Percentiles rank a stretch among this genome's conserved stretches.
Evolutionary conservation across 1,284 basidiomycete species (phyloP).

Genomic region (Lignosus rhinocerotis): DNA sequence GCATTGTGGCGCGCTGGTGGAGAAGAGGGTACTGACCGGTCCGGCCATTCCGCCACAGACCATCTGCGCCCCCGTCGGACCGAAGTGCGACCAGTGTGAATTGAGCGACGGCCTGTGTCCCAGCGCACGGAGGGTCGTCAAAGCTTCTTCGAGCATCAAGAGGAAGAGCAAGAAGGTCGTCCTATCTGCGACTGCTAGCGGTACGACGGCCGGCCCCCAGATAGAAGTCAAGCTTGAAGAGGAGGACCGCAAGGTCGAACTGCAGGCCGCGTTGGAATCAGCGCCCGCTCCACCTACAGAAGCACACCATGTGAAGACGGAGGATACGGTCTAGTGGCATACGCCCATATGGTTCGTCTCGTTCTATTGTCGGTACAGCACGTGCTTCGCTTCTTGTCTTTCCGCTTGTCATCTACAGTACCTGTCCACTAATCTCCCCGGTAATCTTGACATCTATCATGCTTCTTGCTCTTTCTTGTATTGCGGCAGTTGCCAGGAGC

Average conservation of each 20-base stretch:
- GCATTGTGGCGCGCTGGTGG: background rate
- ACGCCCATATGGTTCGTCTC: background rate
- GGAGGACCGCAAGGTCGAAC: slow-evolving; percentile 17
- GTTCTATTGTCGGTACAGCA: background rate
- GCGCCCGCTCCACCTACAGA: background rate
- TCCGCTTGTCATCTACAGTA: background rate
- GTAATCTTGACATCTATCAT: slow-evolving; percentile 1
- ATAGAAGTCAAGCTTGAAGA: slow-evolving; percentile 41
- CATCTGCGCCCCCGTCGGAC: slow-evolving; percentile 82
- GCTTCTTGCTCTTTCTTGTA: background rate
- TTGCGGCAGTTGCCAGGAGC: background rate
- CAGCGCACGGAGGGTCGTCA: slow-evolving; percentile 45
- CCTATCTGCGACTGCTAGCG: background rate
- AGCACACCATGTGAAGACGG: slow-evolving; percentile 8
- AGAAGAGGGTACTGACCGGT: background rate
- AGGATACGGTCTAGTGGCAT: slow-evolving; percentile 1
- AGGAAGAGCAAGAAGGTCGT: slow-evolving; percentile 15
- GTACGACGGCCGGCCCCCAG: slow-evolving; percentile 33
- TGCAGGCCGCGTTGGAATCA: background rate
- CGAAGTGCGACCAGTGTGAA: slow-evolving; percentile 80
- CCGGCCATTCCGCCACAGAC: slow-evolving; percentile 40
- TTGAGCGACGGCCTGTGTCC: slow-evolving; percentile 61
- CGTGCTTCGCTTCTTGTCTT: background rate
- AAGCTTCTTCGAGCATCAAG: slow-evolving; percentile 13
- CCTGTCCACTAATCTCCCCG: background rate